Conservation (phyloP, 257 asterid genomes). For the Leonotis leonurus region DNA sequence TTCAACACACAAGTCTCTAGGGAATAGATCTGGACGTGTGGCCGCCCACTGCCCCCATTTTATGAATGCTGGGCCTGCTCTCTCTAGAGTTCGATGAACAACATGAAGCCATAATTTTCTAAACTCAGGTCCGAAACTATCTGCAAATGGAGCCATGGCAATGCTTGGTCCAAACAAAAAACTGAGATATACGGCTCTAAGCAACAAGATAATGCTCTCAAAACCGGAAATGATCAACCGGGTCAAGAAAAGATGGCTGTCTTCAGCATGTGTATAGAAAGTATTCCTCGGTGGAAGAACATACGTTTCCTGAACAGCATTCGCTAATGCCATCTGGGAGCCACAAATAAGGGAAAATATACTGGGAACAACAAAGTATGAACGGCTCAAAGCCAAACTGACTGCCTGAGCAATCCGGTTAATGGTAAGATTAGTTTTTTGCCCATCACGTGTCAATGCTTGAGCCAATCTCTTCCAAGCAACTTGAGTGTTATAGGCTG, state of each 20-base stretch:
- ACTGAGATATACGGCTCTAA: slow-evolving; percentile 61
- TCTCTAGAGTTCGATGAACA: slow-evolving; percentile 75
- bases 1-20: slow-evolving; percentile 73
- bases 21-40: slow-evolving; percentile 92
- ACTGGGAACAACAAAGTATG: slow-evolving; percentile 61
- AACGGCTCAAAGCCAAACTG: slow-evolving; percentile 71
- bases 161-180: slow-evolving; percentile 76
- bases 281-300: slow-evolving; percentile 36
- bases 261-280: slow-evolving; percentile 52
- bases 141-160: slow-evolving; percentile 88
- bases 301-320: slow-evolving; percentile 39
- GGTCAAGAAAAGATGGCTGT: slow-evolving; percentile 55
- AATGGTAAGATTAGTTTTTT: slow-evolving; percentile 28
- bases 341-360: slow-evolving; percentile 50
- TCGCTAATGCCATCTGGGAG: slow-evolving; percentile 46
- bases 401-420: slow-evolving; percentile 70
- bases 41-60: slow-evolving; percentile 99
- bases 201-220: slow-evolving; percentile 50
- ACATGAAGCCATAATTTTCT: slow-evolving; percentile 76
- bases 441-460: slow-evolving; percentile 21
- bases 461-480: slow-evolving; percentile 53
- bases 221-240: slow-evolving; percentile 33
- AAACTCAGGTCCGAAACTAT: slow-evolving; percentile 59
- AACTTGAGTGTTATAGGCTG: slow-evolving; percentile 45
- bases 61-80: slow-evolving; percentile 97